Evolutionary conservation across 2,329 filamentous ascomycete species (phyloP).

Genomic region (Penicillium sp.): DNA sequence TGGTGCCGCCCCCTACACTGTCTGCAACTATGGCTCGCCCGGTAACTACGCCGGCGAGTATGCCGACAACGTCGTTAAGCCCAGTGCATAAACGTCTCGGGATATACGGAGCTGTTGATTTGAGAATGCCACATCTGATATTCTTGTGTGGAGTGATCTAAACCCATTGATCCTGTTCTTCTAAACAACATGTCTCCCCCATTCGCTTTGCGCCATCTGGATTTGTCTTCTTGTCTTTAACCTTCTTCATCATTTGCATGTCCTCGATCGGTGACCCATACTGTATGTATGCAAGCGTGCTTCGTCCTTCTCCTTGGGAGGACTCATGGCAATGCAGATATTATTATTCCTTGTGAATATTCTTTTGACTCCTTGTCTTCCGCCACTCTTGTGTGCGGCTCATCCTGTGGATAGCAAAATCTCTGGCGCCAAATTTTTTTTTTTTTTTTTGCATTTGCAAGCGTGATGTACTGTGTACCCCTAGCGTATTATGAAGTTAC

Average conservation of each 20-base stretch:
- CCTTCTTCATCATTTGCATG: conserved; percentile 10
- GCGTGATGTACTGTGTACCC: conserved; percentile 22
- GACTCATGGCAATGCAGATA: conserved; percentile 16
- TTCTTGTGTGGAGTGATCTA: not conserved
- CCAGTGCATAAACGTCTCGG: conserved; percentile 31
- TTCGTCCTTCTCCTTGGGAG: not conserved
- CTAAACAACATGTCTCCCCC: not conserved
- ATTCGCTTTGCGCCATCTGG: not conserved
- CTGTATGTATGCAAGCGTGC: conserved; percentile 12
- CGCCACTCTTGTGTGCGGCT: conserved; percentile 8
- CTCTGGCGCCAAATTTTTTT: conserved; percentile 11
- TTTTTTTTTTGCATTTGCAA: conserved; percentile 8
- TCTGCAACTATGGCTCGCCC: conserved; percentile 79
- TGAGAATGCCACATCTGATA: not conserved
- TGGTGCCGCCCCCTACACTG: conserved; percentile 64
- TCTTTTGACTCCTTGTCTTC: conserved; percentile 17
- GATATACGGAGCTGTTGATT: not conserved
- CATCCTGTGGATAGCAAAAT: conserved; percentile 25
- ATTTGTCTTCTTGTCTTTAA: conserved; percentile 1
- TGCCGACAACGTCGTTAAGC: conserved; percentile 50
- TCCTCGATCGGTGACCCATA: not conserved
- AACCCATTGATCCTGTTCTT: not conserved
- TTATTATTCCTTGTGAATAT: conserved; percentile 26
- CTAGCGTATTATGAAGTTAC: conserved; percentile 13
- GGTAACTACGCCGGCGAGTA: conserved; percentile 64